Base-by-base conservation (phyloP, 2,329 filamentous ascomycete genomes). In the Coniella vitis region DNA sequence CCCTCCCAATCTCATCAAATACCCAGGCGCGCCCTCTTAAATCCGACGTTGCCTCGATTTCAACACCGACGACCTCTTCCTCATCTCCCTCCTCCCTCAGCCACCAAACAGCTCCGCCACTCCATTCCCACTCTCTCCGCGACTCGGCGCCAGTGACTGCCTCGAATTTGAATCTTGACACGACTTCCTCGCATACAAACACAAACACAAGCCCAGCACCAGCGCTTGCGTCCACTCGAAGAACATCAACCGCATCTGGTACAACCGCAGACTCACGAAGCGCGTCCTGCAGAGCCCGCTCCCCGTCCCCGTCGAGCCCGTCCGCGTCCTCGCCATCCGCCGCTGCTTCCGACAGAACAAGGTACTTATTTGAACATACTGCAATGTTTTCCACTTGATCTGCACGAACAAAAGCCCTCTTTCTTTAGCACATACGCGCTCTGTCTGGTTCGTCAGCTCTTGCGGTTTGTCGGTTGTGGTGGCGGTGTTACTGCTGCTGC, bases 11-110 rank as follows among this genome's bases (percentile, higher is more conserved):
- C 5, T 29, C 25, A 5, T 29, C 25, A 29, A 10, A 7, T 14
- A 13, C 34, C 5, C 44, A 45, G 35, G 34, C 43, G 17, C 35
- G 32, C 36, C 22, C 44, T 47, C 36, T 22, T 42, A 25, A 31
- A 42, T 25, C 32, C 32, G 40, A 29, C 5, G 5, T 10, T 29
- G 40, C 44, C 69, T 71, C 69, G 73, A 78, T 67, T 73, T 75
- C 74, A 46, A 5, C 25, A 5, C 25, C 25, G 5, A 5, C 25
- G 25, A 5, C 25, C 25, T 29, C 25, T 5, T 29, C 25, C 47
- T 55, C 56, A 13, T 54, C 55, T 35, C 38, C 56, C 44, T 54
- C 51, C 29, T 46, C 51, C 19, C 39, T 49, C 22, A 17, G 32
- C 25, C 34, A 13, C 13, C 40, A 32, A 16, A 12, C 20, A 17